Evolutionary conservation across 2,329 filamentous ascomycete genomes (phyloP).

Genomic region (Arthrobotrys pseudoclavata): DNA sequence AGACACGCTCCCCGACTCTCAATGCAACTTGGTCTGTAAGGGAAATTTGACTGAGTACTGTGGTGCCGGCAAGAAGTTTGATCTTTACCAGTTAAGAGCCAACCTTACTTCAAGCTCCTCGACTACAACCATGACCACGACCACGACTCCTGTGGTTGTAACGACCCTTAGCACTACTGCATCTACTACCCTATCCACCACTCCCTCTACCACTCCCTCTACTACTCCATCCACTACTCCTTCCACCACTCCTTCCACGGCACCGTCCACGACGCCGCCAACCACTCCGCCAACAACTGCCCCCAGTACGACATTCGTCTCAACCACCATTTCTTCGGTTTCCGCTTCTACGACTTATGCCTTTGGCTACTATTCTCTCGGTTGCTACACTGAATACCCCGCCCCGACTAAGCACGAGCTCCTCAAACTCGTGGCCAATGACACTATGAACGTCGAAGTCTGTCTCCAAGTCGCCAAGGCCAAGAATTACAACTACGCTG

Average conservation of each 20-base stretch:
- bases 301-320: conserved; percentile 9
- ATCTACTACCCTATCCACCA: conserved; percentile 22
- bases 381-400: conserved; percentile 41
- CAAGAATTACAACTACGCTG: conserved; percentile 61
- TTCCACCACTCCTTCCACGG: conserved; percentile 16
- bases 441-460: conserved; percentile 63
- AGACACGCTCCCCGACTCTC: conserved; percentile 12
- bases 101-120: conserved; percentile 12
- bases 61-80: conserved; percentile 48
- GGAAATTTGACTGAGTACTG: conserved; percentile 57
- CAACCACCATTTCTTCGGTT: conserved; percentile 21
- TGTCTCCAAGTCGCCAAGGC: conserved; percentile 63
- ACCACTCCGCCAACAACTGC: conserved; percentile 16
- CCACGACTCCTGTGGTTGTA: conserved; percentile 37
- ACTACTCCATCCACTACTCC: conserved; percentile 10
- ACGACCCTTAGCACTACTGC: conserved; percentile 50
- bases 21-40: conserved; percentile 39
- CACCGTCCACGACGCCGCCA: conserved; percentile 19
- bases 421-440: conserved; percentile 57
- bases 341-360: conserved; percentile 27
- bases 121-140: conserved; percentile 55
- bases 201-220: conserved; percentile 20
- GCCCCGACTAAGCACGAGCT: conserved; percentile 21
- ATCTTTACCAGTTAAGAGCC: conserved; percentile 44
- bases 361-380: conserved; percentile 50